phyloP scores from a whole-genome alignment of 2,329 filamentous ascomycete species.

The Ophiostoma pallidulum region DNA sequence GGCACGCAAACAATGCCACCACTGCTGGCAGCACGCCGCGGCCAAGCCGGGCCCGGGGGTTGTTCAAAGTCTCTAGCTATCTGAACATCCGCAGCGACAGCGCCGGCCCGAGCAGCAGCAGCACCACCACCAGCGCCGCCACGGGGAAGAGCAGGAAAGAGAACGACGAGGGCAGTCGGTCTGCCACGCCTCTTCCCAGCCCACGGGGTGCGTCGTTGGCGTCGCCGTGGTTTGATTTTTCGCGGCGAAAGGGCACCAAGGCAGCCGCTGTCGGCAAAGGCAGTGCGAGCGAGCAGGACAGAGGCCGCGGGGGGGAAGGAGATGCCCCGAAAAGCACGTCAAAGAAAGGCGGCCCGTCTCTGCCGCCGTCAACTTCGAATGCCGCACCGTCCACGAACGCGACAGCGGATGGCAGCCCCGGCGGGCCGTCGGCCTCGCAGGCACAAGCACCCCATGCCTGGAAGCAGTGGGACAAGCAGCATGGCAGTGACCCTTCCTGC shows the following conservation, averaged over 20 bases:
- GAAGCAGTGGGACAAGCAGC: neutral
- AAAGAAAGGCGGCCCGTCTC: neutral
- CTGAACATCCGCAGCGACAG: constrained; percentile 14
- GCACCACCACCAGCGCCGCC: neutral
- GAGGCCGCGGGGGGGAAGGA: neutral
- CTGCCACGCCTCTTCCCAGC: neutral
- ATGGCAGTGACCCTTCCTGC: neutral
- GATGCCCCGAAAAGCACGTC: neutral
- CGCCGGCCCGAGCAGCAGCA: neutral
- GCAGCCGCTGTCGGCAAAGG: neutral
- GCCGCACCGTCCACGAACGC: no score
- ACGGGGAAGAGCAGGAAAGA: neutral
- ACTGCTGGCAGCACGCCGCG: neutral
- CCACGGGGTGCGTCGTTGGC: neutral
- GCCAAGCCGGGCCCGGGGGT: neutral
- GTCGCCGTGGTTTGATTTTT: neutral
- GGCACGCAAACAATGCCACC: neutral
- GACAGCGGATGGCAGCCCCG: no score
- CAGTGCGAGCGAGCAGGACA: neutral
- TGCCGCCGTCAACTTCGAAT: neutral
- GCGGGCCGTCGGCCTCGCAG: no score
- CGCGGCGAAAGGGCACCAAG: neutral
- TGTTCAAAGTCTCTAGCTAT: constrained; percentile 17
- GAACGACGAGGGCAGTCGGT: neutral
- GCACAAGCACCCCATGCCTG: neutral